phyloP scores from a whole-genome alignment of 495 filamentous ascomycete genomes.

The Hypoxylon fragiforme region DNA sequence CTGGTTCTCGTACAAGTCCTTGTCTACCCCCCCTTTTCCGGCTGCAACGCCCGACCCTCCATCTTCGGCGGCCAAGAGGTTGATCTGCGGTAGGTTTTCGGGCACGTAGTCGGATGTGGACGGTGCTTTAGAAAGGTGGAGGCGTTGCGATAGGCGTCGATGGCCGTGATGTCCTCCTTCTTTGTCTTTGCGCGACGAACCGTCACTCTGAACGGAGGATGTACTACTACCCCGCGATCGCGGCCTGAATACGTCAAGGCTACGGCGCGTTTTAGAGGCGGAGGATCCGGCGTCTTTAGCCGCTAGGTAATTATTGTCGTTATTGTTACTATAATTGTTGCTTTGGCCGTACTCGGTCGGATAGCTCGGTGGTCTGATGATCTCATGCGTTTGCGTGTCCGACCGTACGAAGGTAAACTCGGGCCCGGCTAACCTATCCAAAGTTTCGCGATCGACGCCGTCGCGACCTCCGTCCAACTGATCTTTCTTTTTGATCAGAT shows the following conservation, averaged over 20 bases:
- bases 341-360: slow-evolving; percentile 42
- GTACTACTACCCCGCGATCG: slow-evolving; percentile 55
- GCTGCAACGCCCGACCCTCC: slow-evolving; percentile 38
- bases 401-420: slow-evolving; percentile 83
- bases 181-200: slow-evolving; percentile 39
- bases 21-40: slow-evolving; percentile 36
- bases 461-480: slow-evolving; percentile 48
- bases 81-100: slow-evolving; percentile 73
- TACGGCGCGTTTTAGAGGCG: slow-evolving; percentile 32
- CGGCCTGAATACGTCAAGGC: slow-evolving; percentile 40
- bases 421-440: slow-evolving; percentile 51
- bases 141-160: slow-evolving; percentile 66
- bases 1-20: slow-evolving; percentile 52
- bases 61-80: slow-evolving; percentile 44
- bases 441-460: slow-evolving; percentile 34
- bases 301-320: slow-evolving; percentile 38
- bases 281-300: slow-evolving; percentile 35
- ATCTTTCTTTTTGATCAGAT: slow-evolving; percentile 75
- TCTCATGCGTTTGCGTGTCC: slow-evolving; percentile 78
- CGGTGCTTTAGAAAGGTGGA: slow-evolving; percentile 65
- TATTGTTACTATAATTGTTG: no score
- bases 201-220: slow-evolving; percentile 45
- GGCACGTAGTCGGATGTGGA: slow-evolving; percentile 76
- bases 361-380: slow-evolving; percentile 66
- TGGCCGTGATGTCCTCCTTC: slow-evolving; percentile 23